phyloP scores from a whole-genome alignment of 2,329 filamentous ascomycete genomes.

The Scedosporium minutisporum region DNA sequence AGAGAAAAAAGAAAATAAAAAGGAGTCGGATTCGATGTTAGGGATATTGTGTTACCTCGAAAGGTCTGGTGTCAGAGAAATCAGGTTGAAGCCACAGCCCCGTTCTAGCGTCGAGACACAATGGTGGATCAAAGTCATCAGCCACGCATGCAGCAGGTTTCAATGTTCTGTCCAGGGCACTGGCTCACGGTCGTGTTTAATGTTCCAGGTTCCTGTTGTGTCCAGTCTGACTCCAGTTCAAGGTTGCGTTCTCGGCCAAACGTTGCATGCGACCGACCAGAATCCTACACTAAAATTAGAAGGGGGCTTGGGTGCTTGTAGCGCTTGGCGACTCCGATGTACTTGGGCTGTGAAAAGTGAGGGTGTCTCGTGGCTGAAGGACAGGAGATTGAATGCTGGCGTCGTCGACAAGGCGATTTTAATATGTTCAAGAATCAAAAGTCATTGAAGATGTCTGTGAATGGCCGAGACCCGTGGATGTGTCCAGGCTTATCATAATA shows the following conservation, averaged over 20 bases:
- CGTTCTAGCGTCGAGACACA: not conserved
- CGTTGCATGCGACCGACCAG: not conserved
- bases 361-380: not conserved
- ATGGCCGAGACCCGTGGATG: too few relatives aligned
- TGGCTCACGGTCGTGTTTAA: too few relatives aligned
- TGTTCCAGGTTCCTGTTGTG: too few relatives aligned
- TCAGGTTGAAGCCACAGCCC: constrained; percentile 4
- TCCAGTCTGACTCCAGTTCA: too few relatives aligned
- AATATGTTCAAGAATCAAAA: too few relatives aligned
- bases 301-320: not conserved
- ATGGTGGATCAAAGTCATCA: not conserved
- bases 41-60: not conserved
- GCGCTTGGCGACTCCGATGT: too few relatives aligned
- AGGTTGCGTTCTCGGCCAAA: not conserved
- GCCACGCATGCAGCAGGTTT: not conserved
- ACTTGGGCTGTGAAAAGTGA: too few relatives aligned
- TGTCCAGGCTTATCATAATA: too few relatives aligned
- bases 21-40: not conserved
- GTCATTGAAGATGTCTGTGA: too few relatives aligned
- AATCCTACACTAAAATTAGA: not conserved
- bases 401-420: too few relatives aligned
- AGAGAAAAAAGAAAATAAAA: not conserved
- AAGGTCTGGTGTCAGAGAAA: not conserved
- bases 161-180: not conserved
- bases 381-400: not conserved